Evolutionary conservation across 2,329 filamentous ascomycete genomes (phyloP).

Genomic region (Aspergillus clavatus): DNA sequence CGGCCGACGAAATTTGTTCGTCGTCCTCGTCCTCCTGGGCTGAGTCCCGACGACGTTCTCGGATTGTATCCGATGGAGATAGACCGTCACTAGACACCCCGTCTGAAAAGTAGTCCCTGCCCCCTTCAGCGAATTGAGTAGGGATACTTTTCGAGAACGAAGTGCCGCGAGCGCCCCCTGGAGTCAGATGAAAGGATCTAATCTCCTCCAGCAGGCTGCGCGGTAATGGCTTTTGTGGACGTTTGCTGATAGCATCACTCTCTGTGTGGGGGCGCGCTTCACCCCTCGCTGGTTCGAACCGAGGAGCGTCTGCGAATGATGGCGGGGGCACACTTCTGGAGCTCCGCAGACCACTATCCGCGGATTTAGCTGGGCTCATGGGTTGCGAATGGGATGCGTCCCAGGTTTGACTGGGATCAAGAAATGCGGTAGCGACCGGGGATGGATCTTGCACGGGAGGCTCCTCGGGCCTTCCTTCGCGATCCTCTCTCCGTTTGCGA

Average conservation of each 20-base stretch:
- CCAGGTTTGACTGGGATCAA: constrained; percentile 10
- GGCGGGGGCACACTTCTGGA: constrained; percentile 27
- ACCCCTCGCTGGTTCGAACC: constrained; percentile 15
- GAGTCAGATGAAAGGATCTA: constrained; percentile 50
- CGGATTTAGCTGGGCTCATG: constrained; percentile 1
- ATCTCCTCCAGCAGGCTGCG: constrained; percentile 53
- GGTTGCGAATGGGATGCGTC: constrained; percentile 13
- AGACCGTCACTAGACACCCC: constrained; percentile 16
- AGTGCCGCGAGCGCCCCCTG: constrained; percentile 41
- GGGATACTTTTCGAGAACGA: constrained; percentile 43
- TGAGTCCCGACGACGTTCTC: constrained; percentile 19
- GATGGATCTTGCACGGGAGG: constrained; percentile 14
- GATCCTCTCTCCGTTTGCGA: constrained; percentile 47
- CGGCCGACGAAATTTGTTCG: constrained; percentile 60
- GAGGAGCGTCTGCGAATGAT: constrained; percentile 19
- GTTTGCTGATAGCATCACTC: constrained; percentile 22
- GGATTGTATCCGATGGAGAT: constrained; percentile 19
- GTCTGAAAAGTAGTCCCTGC: constrained; percentile 26
- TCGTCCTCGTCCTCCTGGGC: constrained; percentile 52
- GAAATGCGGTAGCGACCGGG: constrained; percentile 7
- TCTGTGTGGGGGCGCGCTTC: constrained; percentile 9
- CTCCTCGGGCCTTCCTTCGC: constrained; percentile 34
- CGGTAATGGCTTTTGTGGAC: constrained; percentile 39
- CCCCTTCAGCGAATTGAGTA: constrained; percentile 32
- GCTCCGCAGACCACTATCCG: constrained; percentile 18